A percentile compares a stretch with the other conserved stretches of the same genome.
Conservation (phyloP, 345 rosid species). For the Salix suchowensis region DNA sequence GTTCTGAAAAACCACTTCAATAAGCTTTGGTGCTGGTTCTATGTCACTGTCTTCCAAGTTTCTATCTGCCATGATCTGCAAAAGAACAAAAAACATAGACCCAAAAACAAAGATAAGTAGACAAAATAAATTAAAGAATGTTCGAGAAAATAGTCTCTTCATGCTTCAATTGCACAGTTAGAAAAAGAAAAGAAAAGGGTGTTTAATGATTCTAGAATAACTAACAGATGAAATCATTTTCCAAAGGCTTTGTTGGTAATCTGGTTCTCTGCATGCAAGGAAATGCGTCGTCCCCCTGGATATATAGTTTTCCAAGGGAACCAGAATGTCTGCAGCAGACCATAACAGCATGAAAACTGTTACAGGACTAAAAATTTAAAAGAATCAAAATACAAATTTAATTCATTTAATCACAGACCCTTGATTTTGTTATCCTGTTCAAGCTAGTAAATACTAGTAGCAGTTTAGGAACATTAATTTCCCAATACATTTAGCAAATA, state of each 20-base stretch:
- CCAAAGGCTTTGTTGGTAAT: slow-evolving; percentile 97
- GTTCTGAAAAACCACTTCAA: slow-evolving; percentile 94
- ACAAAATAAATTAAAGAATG: not conserved
- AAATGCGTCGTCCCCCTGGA: slow-evolving; percentile 92
- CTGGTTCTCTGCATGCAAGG: slow-evolving; percentile 81
- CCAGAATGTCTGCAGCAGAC: slow-evolving; percentile 70
- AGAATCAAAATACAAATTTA: not conserved
- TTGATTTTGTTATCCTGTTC: not conserved
- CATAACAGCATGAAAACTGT: slow-evolving; percentile 7
- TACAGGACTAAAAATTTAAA: not conserved
- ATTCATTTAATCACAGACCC: not conserved
- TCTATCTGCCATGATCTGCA: slow-evolving; percentile 74
- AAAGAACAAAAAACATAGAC: not conserved
- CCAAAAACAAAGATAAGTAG: not conserved
- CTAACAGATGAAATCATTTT: slow-evolving; percentile 88
- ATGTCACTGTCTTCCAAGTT: slow-evolving; percentile 87
- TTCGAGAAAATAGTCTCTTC: not conserved
- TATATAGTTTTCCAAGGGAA: slow-evolving; percentile 93
- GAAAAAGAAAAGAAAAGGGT: not conserved
- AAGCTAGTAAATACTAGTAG: not conserved
- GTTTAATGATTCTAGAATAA: not conserved
- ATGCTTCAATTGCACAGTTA: not conserved
- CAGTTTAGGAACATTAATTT: not conserved
- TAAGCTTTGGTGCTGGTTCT: slow-evolving; percentile 96
- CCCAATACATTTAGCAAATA: not conserved